Percentiles rank a stretch among this genome's conserved stretches.
phyloP scores from a whole-genome alignment of 1,139 yeast species.

The Pichia cactophila region DNA sequence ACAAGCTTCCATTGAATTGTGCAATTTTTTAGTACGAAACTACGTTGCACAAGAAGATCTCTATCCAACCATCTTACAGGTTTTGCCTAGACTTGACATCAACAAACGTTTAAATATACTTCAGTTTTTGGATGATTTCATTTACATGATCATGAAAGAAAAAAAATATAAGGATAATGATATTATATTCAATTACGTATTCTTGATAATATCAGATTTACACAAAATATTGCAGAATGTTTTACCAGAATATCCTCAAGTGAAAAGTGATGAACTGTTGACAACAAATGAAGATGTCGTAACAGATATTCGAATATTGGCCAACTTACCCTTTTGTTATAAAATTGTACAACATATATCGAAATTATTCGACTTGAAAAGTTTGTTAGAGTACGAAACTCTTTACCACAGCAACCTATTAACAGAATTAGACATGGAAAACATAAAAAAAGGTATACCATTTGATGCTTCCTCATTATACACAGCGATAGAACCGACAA shows the following conservation, averaged over 20 bases:
- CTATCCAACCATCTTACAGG: conserved; percentile 61
- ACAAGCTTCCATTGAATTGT: conserved; percentile 46
- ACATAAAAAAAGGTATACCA: conserved; percentile 31
- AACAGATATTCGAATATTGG: conserved; percentile 21
- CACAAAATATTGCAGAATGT: conserved; percentile 45
- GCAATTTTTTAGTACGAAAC: conserved; percentile 53
- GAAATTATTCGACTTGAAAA: conserved; percentile 12
- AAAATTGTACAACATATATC: conserved; percentile 24
- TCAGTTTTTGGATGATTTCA: conserved; percentile 58
- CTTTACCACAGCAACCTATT: conserved; percentile 31
- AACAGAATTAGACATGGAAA: conserved; percentile 31
- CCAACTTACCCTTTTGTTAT: conserved; percentile 44
- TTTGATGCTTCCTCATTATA: conserved; percentile 24
- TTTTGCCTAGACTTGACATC: conserved; percentile 49
- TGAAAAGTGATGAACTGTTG: conserved; percentile 3
- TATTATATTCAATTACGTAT: conserved; percentile 33
- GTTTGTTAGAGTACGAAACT: conserved; percentile 21
- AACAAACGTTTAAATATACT: conserved; percentile 61
- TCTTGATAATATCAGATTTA: conserved; percentile 34
- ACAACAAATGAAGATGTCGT: not conserved
- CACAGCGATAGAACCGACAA: conserved; percentile 8
- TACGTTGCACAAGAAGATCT: conserved; percentile 63
- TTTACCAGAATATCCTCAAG: conserved; percentile 36
- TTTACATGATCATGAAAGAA: conserved; percentile 28
- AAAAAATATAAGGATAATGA: conserved; percentile 9